phyloP scores from a whole-genome alignment of 192 early-diverging fungal genomes.

The Gonapodya prolifera region DNA sequence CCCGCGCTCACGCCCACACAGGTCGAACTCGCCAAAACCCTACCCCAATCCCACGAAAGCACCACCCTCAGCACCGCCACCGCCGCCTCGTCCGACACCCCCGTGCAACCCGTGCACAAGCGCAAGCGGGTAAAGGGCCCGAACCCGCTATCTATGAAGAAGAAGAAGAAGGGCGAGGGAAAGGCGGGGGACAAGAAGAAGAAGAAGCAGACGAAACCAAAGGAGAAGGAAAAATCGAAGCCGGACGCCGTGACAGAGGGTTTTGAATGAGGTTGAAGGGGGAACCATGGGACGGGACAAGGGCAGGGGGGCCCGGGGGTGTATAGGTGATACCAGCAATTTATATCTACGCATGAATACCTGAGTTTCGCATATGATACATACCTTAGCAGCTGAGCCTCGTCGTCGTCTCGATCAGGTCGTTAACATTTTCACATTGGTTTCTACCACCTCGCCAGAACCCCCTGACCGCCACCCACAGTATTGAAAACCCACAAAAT shows the following conservation, averaged over 20 bases:
- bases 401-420: no score
- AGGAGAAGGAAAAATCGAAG: constrained; percentile 6
- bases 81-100: constrained; percentile 18
- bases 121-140: constrained; percentile 63
- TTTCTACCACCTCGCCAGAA: no score
- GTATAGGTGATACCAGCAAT: no score
- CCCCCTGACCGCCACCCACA: no score
- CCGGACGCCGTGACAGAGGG: not conserved
- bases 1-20: constrained; percentile 19
- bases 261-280: not conserved
- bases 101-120: constrained; percentile 16
- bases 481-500: no score
- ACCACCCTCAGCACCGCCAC: constrained; percentile 24
- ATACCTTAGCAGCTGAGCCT: no score
- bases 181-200: constrained; percentile 22
- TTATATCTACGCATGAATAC: no score
- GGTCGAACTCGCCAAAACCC: constrained; percentile 29
- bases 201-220: constrained; percentile 15
- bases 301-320: not conserved
- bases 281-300: not conserved
- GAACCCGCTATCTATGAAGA: constrained; percentile 82
- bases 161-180: constrained; percentile 26
- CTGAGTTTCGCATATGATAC: no score
- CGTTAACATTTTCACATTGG: no score
- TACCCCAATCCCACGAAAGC: constrained; percentile 41